Evolutionary conservation across 2,329 filamentous ascomycete genomes (phyloP), one percentile per base, ranked within the genome.

Genomic region (Neofusicoccum kwambonambiense): DNA sequence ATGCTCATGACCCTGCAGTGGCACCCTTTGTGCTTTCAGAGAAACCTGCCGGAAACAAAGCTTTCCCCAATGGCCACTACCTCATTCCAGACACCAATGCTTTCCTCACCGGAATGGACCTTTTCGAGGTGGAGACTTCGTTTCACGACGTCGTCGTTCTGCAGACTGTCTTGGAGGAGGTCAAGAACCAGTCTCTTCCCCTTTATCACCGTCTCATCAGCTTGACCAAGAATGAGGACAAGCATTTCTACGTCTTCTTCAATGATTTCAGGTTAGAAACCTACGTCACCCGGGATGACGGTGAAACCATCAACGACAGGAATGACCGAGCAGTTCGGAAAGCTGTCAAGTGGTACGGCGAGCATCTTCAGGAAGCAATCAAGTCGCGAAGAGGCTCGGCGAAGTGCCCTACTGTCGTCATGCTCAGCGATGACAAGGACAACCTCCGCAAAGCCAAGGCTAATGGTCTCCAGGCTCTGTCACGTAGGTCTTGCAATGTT

Each of bases 211-310:
- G 95, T 44, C 83, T 99, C 57, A 87, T 98, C 69, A 89, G 90
- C 22, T 83, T 99, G 68, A 96, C 93, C 44, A 96, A 94, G 79
- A 97, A 94, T 73, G 93, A 97, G 72, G 93, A 96, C 69, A 99
- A 99, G 83, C 88, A 94, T 63, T 98, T 97, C 76, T 97, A 98
- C 74, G 92, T 99, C 61, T 99, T 99, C 77, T 98, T 98, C 86
- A 99, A 99, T 77, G 95, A 99, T 72, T 99, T 99, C 75, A 87
- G 94, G 60, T 83, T 93, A 44, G 96, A 99, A 77, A 99, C 95
- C 0, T 91, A 97, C 73, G 87, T 97, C 54, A 80, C 85, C 34
- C 86, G 95, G 67, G 85, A 89, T 19, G 78, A 84, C 5, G 89
- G 91, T 42, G 95, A 99, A 81, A 90, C 87, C 3, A 95, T 99